Conservation (phyloP, 768 basidiomycete genomes). For the Pisolithus albus region DNA sequence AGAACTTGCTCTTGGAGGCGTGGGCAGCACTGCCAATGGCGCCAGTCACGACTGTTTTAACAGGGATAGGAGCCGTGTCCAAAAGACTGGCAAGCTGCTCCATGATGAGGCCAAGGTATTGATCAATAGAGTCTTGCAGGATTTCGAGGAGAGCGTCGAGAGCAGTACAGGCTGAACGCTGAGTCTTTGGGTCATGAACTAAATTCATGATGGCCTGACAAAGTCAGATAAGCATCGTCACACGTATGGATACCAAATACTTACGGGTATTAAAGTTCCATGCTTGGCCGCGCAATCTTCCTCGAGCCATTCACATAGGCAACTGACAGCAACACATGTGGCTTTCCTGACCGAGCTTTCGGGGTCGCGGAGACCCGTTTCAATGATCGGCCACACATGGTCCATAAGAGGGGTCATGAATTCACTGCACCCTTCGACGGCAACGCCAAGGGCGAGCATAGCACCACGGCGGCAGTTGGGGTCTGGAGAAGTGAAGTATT, state of each 20-base stretch:
- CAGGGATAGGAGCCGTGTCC: conserved; percentile 74
- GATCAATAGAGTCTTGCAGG: conserved; percentile 80
- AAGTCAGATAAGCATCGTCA: background rate
- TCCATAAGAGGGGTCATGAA: conserved; percentile 91
- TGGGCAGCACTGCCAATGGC: conserved; percentile 98
- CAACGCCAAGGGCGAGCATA: conserved; percentile 91
- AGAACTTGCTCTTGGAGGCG: conserved; percentile 85
- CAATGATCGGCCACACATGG: conserved; percentile 91
- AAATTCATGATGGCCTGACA: conserved; percentile 81
- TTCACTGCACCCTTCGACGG: conserved; percentile 96
- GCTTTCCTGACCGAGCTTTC: conserved; percentile 90
- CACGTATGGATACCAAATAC: conserved; percentile 18
- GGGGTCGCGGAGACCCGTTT: conserved; percentile 76
- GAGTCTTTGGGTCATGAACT: conserved; percentile 80
- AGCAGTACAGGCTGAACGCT: conserved; percentile 91
- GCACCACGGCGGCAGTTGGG: conserved; percentile 81
- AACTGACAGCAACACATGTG: conserved; percentile 92
- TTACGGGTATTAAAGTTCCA: conserved; percentile 74
- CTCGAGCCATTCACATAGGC: conserved; percentile 95
- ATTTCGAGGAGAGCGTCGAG: conserved; percentile 96
- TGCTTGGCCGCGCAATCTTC: conserved; percentile 88
- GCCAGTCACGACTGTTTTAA: conserved; percentile 93
- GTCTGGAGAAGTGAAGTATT: conserved; percentile 79
- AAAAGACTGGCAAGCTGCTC: conserved; percentile 83
- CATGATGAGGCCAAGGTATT: conserved; percentile 93